phyloP scores from a whole-genome alignment of 2,329 filamentous ascomycete species.

The Lecanicillium sp. region DNA sequence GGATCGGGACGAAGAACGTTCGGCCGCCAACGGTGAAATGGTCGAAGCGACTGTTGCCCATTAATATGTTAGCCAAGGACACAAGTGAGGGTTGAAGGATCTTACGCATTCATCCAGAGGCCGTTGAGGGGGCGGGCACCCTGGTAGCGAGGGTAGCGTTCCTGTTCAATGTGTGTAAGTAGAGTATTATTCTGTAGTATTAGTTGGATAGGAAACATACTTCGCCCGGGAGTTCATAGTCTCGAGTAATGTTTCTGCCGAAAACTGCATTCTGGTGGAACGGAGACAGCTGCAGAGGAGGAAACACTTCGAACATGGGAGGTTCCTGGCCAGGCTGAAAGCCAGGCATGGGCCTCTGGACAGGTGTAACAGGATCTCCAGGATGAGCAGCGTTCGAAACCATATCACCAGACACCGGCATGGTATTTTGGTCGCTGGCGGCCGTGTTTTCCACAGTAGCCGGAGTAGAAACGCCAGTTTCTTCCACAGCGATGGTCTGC shows the following conservation, averaged over 20 bases:
- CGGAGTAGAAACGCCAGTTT: too few species aligned
- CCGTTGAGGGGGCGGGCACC: conserved; percentile 5
- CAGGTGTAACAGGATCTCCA: too few species aligned
- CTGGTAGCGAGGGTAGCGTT: conserved; percentile 3
- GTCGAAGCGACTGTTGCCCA: conserved; percentile 3
- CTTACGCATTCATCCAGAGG: conserved; percentile 5
- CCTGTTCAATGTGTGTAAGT: neutral
- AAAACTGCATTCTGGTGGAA: conserved; percentile 3
- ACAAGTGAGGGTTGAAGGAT: neutral
- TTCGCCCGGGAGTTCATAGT: conserved; percentile 6
- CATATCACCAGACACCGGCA: too few species aligned
- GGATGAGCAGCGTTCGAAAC: too few species aligned
- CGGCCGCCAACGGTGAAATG: conserved; percentile 7
- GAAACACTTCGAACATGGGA: neutral
- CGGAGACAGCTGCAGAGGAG: conserved; percentile 4
- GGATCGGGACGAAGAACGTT: conserved; percentile 7
- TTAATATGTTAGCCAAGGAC: neutral
- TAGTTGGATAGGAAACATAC: neutral
- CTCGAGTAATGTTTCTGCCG: neutral
- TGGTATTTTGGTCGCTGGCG: too few species aligned
- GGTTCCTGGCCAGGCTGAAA: neutral
- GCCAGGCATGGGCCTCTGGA: too few species aligned
- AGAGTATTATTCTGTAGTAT: too few species aligned
- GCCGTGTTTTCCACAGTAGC: too few species aligned
- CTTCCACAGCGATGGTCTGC: too few species aligned